phyloP scores from a whole-genome alignment of 345 rosid species.

The Eucalyptus pauciflora region DNA sequence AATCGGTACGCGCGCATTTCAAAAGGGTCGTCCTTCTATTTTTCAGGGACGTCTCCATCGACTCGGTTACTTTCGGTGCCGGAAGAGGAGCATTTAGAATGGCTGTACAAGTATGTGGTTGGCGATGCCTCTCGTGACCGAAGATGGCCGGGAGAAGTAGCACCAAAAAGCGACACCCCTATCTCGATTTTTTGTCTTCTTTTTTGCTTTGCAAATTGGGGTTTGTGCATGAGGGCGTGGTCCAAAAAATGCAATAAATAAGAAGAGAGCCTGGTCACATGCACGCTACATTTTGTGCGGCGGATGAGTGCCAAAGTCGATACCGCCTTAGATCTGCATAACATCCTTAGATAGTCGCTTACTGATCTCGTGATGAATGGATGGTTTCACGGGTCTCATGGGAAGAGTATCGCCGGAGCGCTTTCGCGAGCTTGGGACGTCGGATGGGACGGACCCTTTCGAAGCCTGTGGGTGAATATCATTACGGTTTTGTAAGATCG shows the following conservation, averaged over 20 bases:
- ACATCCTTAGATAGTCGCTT: not conserved
- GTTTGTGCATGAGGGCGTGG: not conserved
- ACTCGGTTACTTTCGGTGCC: not conserved
- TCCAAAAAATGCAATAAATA: not conserved
- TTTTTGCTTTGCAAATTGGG: not conserved
- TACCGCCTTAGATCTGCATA: not conserved
- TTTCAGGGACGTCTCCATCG: not conserved
- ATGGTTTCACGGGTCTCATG: not conserved
- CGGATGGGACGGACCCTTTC: not conserved
- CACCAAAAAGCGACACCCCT: not conserved
- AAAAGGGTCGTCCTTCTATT: not conserved
- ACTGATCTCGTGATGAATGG: not conserved
- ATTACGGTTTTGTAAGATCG: not conserved
- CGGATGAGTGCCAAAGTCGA: no score
- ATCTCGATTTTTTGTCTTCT: not conserved
- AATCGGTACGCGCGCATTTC: not conserved
- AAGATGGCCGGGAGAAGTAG: not conserved
- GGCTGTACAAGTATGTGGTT: not conserved
- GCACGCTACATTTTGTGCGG: not conserved
- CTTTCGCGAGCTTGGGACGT: not conserved
- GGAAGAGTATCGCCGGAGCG: not conserved
- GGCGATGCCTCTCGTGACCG: not conserved
- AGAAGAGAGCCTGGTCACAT: not conserved
- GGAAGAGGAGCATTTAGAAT: not conserved
- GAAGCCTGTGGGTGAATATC: not conserved